Evolutionary conservation across 139 green algal genomes (phyloP).

Genomic region (Closterium sp.): DNA sequence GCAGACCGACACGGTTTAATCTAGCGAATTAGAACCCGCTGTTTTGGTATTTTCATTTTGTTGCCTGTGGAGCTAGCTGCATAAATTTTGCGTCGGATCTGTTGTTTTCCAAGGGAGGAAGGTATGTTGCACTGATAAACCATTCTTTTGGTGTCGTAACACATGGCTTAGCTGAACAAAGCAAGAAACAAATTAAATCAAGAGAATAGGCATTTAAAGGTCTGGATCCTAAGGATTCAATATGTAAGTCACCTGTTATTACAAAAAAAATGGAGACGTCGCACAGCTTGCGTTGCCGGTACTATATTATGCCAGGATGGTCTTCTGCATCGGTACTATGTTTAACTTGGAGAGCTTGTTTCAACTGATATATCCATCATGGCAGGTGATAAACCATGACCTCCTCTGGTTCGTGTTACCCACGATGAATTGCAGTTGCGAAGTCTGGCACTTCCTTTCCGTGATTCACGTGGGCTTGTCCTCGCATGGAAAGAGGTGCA

Average conservation of each 20-base stretch:
- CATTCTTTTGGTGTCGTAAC: background rate
- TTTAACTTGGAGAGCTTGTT: background rate
- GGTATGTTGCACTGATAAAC: background rate
- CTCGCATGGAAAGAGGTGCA: background rate
- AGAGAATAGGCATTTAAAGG: background rate
- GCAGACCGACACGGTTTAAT: background rate
- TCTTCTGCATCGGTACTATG: background rate
- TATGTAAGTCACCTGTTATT: background rate
- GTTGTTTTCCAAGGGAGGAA: background rate
- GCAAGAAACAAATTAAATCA: background rate
- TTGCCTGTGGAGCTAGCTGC: background rate
- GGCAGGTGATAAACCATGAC: background rate
- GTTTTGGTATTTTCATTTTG: background rate
- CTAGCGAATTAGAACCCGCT: background rate
- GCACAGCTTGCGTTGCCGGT: background rate
- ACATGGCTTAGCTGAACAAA: background rate
- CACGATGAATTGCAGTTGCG: background rate
- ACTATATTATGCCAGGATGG: background rate
- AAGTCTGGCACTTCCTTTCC: background rate
- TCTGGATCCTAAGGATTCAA: background rate
- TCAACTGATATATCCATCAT: background rate
- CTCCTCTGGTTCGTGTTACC: background rate
- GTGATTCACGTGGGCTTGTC: background rate
- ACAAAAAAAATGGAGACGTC: background rate
- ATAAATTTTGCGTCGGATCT: background rate